These are phyloP conservation scores for Nidularia pulvinata DNA, from an alignment of 768 basidiomycete species.

Conservation along the genomic window DNA sequence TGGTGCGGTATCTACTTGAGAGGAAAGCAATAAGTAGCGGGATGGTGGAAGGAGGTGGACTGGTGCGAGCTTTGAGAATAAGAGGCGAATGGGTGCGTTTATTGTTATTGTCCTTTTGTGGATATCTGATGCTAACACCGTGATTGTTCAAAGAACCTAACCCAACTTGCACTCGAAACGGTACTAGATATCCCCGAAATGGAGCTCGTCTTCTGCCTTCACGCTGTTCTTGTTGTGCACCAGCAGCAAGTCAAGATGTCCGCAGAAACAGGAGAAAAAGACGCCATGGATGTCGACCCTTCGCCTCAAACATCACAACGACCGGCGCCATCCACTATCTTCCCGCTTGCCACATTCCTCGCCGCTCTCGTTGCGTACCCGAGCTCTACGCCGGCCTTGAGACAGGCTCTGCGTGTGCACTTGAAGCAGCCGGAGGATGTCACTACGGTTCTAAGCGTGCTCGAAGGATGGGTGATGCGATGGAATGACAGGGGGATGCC, in stretches of 20 bases:
- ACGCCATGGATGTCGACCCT: constrained; percentile 38
- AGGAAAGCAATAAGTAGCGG: constrained; percentile 51
- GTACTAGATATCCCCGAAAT: constrained; percentile 68
- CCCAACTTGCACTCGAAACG: constrained; percentile 48
- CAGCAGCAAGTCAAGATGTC: constrained; percentile 9
- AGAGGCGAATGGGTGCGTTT: constrained; percentile 79
- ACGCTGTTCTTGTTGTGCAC: constrained; percentile 36
- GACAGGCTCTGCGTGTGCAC: constrained; percentile 49
- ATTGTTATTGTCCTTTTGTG: constrained; percentile 6
- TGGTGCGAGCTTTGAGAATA: constrained; percentile 50
- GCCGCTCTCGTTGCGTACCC: constrained; percentile 31
- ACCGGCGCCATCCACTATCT: constrained; percentile 8
- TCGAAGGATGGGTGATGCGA: constrained; percentile 48
- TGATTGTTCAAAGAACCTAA: constrained; percentile 30
- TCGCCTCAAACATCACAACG: constrained; percentile 6
- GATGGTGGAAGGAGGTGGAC: constrained; percentile 61
- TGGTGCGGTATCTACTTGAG: constrained; percentile 58
- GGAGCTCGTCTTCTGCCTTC: constrained; percentile 57
- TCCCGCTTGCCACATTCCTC: constrained; percentile 33
- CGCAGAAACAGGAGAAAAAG: constrained; percentile 19
- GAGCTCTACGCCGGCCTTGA: constrained; percentile 35
- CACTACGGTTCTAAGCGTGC: constrained; percentile 37
- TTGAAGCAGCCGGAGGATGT: constrained; percentile 51
- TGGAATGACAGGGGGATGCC: constrained; percentile 16
- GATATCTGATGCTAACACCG: neutral